Evolutionary conservation across 2,329 filamentous ascomycete species (phyloP).

Genomic region (Hypoxylon sp.): DNA sequence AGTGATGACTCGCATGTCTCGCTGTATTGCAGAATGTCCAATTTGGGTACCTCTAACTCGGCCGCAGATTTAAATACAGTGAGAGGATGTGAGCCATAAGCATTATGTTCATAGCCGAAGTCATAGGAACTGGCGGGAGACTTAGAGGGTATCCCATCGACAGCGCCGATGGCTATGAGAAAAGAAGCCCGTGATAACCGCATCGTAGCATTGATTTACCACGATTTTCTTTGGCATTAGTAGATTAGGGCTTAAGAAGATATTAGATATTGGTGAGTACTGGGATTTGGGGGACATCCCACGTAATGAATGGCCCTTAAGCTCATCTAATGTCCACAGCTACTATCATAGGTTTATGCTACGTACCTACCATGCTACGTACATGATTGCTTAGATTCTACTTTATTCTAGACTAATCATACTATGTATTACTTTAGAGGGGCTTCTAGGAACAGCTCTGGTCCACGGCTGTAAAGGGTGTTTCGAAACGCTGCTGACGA

Average conservation of each 20-base stretch:
- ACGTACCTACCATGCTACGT: constrained; percentile 29
- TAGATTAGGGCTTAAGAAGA: constrained; percentile 14
- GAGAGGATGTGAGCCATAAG: constrained; percentile 56
- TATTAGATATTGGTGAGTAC: constrained; percentile 19
- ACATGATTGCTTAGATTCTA: constrained; percentile 23
- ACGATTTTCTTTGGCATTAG: background rate
- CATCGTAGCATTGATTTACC: constrained; percentile 27
- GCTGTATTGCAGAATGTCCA: constrained; percentile 52
- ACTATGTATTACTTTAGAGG: constrained; percentile 8
- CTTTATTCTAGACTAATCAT: constrained; percentile 16
- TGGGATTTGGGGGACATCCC: constrained; percentile 18
- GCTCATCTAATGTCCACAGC: constrained; percentile 7
- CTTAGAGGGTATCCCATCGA: constrained; percentile 26
- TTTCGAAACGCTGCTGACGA: constrained; percentile 38
- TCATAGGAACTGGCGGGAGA: constrained; percentile 37
- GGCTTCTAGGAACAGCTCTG: constrained; percentile 7
- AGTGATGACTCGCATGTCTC: constrained; percentile 57
- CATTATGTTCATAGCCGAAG: constrained; percentile 54
- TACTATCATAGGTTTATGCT: constrained; percentile 12
- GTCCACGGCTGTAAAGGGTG: background rate
- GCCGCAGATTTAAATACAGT: constrained; percentile 55
- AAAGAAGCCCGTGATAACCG: constrained; percentile 27
- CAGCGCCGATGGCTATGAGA: constrained; percentile 21
- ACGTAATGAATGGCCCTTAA: constrained; percentile 22
- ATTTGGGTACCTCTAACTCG: constrained; percentile 54